These are phyloP conservation scores for Vigna mungo DNA, from an alignment of 306 rosid genomes.

Conservation along the genomic window DNA sequence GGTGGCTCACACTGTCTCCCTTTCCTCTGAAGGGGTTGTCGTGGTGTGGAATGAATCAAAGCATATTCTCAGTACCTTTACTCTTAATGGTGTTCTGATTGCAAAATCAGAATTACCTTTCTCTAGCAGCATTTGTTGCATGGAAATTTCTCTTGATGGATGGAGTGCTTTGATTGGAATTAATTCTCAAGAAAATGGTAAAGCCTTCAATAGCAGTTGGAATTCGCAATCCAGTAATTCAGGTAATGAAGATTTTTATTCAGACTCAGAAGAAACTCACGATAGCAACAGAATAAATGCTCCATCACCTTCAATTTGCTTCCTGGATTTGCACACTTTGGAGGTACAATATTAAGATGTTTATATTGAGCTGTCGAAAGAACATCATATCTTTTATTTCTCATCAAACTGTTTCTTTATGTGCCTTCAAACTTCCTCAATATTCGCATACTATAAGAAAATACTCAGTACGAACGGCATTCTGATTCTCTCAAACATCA, in stretches of 20 bases:
- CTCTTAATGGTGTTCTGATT: constrained; percentile 80
- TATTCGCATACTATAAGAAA: background rate
- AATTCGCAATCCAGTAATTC: constrained; percentile 58
- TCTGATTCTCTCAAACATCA: constrained; percentile 28
- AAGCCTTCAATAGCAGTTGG: constrained; percentile 49
- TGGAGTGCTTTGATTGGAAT: constrained; percentile 84
- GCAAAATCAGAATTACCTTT: constrained; percentile 66
- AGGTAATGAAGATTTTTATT: constrained; percentile 45
- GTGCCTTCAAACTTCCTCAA: constrained; percentile 14
- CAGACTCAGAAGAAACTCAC: constrained; percentile 52
- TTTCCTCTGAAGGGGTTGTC: constrained; percentile 88
- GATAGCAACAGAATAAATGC: constrained; percentile 63
- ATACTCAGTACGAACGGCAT: background rate
- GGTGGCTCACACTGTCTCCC: constrained; percentile 78
- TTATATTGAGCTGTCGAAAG: constrained; percentile 32
- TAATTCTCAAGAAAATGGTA: constrained; percentile 56
- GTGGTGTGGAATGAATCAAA: constrained; percentile 79
- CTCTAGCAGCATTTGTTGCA: constrained; percentile 74
- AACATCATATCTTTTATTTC: constrained; percentile 19
- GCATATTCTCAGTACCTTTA: constrained; percentile 75
- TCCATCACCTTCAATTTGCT: constrained; percentile 84
- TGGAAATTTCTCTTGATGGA: constrained; percentile 90
- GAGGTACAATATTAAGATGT: constrained; percentile 62
- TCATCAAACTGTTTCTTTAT: background rate
- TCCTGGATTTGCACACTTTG: constrained; percentile 84